A percentile compares a stretch with the other conserved stretches of the same genome.
Conservation (phyloP, 2,329 filamentous ascomycete genomes). For the Fusarium hainanense region DNA sequence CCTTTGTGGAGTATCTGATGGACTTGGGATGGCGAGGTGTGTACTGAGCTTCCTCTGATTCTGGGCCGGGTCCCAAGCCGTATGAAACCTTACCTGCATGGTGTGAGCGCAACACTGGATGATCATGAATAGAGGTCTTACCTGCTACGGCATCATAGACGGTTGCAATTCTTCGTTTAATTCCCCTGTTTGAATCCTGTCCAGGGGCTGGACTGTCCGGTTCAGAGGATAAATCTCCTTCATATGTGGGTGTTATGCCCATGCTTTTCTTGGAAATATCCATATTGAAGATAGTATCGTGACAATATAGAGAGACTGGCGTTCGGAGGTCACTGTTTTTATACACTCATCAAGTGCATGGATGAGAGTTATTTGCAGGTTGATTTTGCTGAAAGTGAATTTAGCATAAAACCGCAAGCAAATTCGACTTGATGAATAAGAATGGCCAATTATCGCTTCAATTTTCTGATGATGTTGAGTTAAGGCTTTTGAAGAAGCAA, state of each 20-base stretch:
- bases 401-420: not conserved
- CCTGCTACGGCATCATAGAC: conserved; percentile 81
- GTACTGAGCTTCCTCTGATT: conserved; percentile 35
- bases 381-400: not conserved
- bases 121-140: conserved; percentile 48
- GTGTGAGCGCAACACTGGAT: conserved; percentile 40
- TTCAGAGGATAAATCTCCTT: conserved; percentile 21
- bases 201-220: conserved; percentile 18
- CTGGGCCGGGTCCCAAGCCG: conserved; percentile 36
- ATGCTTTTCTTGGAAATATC: conserved; percentile 11
- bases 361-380: conserved; percentile 27
- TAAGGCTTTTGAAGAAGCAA: conserved; percentile 24
- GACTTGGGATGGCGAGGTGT: conserved; percentile 28
- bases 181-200: conserved; percentile 15
- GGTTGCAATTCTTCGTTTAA: conserved; percentile 58
- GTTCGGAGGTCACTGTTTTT: not conserved
- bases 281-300: conserved; percentile 11
- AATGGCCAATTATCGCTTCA: not conserved
- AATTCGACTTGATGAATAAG: not conserved
- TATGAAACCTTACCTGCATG: conserved; percentile 49
- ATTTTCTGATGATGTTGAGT: conserved; percentile 1
- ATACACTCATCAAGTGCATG: conserved; percentile 5
- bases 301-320: not conserved
- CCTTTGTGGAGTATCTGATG: conserved; percentile 45
- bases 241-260: conserved; percentile 10